Conservation (phyloP, 495 filamentous ascomycete genomes). For the Penicillium parvum region DNA sequence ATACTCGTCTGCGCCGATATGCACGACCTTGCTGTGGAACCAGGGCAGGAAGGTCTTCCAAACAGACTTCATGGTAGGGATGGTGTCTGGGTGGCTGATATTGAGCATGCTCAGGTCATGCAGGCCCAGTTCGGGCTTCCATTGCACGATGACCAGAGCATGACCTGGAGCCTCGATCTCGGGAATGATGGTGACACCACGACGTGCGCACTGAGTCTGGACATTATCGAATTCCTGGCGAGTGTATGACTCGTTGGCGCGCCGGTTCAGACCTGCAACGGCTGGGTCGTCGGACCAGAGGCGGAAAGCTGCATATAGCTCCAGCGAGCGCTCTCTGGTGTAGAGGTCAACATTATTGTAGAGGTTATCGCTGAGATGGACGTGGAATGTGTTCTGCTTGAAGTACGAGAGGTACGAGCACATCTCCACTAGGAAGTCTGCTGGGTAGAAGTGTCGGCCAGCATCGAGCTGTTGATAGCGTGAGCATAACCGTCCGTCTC, state of each 20-base stretch:
- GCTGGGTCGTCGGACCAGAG: constrained; percentile 28
- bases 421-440: constrained; percentile 47
- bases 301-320: constrained; percentile 45
- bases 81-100: constrained; percentile 47
- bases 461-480: constrained; percentile 33
- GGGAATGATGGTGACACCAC: constrained; percentile 49
- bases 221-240: constrained; percentile 39
- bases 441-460: constrained; percentile 48
- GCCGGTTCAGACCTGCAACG: constrained; percentile 40
- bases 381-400: constrained; percentile 52
- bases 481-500: background rate
- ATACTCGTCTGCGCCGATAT: constrained; percentile 53
- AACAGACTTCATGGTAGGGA: constrained; percentile 48
- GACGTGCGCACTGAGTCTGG: constrained; percentile 39
- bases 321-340: constrained; percentile 33
- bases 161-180: constrained; percentile 53
- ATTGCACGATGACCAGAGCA: constrained; percentile 46
- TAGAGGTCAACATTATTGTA: constrained; percentile 37
- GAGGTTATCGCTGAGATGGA: constrained; percentile 51
- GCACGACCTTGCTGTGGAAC: constrained; percentile 51
- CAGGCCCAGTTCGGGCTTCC: constrained; percentile 49
- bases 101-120: constrained; percentile 45
- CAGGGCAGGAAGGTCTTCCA: constrained; percentile 48
- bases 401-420: constrained; percentile 52
- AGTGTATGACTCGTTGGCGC: constrained; percentile 47